phyloP scores from a whole-genome alignment of 441 rosid genomes.

The Croton setiger region DNA sequence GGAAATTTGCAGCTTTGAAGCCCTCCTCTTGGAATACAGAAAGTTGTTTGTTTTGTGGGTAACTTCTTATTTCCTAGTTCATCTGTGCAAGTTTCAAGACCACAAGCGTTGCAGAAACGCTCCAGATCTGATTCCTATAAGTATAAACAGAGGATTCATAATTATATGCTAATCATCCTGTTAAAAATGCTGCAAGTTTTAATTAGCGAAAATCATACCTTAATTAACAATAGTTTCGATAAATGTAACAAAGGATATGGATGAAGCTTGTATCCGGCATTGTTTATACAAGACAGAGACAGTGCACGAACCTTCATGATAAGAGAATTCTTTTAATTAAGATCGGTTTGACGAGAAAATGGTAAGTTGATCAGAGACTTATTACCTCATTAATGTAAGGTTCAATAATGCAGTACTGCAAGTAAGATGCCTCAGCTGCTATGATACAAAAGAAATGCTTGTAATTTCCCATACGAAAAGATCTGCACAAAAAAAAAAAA shows the following conservation, averaged over 20 bases:
- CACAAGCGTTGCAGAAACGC: constrained; percentile 68
- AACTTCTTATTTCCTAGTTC: constrained; percentile 51
- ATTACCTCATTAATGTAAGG: constrained; percentile 61
- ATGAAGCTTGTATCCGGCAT: constrained; percentile 82
- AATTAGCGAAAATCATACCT: constrained; percentile 34
- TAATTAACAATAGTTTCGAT: constrained; percentile 67
- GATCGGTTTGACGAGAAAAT: background rate
- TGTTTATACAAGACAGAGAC: constrained; percentile 61
- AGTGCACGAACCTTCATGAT: constrained; percentile 54
- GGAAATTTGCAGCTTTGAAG: constrained; percentile 39
- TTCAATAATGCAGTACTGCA: constrained; percentile 74
- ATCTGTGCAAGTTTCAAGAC: constrained; percentile 56
- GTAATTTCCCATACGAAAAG: constrained; percentile 59
- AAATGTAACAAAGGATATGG: constrained; percentile 65
- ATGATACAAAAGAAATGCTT: constrained; percentile 48
- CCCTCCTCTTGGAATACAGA: constrained; percentile 46
- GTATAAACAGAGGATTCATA: constrained; percentile 3
- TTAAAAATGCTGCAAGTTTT: constrained; percentile 7
- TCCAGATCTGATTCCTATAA: constrained; percentile 66
- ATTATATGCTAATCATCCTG: constrained; percentile 1
- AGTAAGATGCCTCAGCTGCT: constrained; percentile 67
- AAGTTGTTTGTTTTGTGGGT: constrained; percentile 65
- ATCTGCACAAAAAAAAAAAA: constrained; percentile 34
- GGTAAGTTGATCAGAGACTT: constrained; percentile 5
- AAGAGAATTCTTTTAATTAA: background rate